These are phyloP conservation scores for Nannochloropsis salina DNA, from an alignment of 108 stramenopile genomes.

Conservation along the genomic window DNA sequence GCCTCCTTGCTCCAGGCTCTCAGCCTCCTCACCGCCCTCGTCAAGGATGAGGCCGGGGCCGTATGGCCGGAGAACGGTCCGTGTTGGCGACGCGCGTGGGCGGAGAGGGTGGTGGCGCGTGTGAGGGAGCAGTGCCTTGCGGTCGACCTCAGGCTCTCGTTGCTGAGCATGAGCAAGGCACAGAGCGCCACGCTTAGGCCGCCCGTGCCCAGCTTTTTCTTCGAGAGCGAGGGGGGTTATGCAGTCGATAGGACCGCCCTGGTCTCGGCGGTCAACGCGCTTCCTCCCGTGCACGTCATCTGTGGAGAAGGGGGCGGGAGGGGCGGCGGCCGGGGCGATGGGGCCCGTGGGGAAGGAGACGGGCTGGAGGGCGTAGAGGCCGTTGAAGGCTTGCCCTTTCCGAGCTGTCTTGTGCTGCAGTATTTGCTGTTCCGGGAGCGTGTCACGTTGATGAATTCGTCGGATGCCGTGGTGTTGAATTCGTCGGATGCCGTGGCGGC, in stretches of 20 bases:
- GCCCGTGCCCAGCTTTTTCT: not conserved
- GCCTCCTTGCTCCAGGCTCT: not conserved
- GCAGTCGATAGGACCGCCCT: not conserved
- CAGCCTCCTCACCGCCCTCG: not conserved
- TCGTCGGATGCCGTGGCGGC: no score
- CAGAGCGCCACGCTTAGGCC: not conserved
- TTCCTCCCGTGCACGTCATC: not conserved
- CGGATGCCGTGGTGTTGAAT: not conserved
- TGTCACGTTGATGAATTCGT: not conserved
- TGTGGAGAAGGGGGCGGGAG: not conserved
- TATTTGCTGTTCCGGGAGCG: conserved; percentile 9
- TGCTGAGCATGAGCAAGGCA: conserved; percentile 20
- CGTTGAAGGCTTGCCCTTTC: not conserved
- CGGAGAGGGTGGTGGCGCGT: not conserved
- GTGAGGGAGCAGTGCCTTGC: not conserved
- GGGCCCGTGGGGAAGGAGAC: no score
- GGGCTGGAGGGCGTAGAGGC: not conserved
- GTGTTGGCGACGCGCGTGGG: not conserved
- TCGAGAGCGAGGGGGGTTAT: not conserved
- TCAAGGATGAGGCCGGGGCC: not conserved
- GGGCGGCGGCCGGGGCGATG: not conserved
- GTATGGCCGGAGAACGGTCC: not conserved
- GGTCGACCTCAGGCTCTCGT: not conserved
- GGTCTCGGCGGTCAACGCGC: not conserved
- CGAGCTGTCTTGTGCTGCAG: not conserved